Percentiles rank a stretch among this genome's conserved stretches.
Conservation (phyloP, 805 yeast species). For the Ogataea corticis region DNA sequence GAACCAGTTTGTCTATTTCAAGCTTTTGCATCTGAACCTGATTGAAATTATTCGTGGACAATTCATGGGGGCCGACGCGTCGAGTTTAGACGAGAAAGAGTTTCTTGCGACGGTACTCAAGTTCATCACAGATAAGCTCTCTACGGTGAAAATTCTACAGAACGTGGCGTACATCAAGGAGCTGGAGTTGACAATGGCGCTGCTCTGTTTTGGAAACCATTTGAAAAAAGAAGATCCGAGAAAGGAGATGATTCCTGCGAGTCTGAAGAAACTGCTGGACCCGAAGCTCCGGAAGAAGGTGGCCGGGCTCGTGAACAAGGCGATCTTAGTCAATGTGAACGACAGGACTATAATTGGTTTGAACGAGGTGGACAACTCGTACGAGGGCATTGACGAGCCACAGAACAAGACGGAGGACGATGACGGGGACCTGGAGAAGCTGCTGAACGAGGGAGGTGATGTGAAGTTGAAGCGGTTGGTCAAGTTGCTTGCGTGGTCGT, state of each 20-base stretch:
- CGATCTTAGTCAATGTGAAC: conserved; percentile 46
- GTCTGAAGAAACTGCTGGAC: conserved; percentile 56
- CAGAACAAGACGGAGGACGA: conserved; percentile 1
- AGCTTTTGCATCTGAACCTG: conserved; percentile 67
- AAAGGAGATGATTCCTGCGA: conserved; percentile 47
- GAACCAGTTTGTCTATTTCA: conserved; percentile 67
- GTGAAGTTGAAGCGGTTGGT: conserved; percentile 28
- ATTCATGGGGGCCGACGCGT: conserved; percentile 29
- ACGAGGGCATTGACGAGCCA: conserved; percentile 3
- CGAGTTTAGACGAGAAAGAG: conserved; percentile 38
- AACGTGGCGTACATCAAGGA: conserved; percentile 64
- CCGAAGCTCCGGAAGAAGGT: conserved; percentile 62
- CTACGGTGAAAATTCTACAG: conserved; percentile 31
- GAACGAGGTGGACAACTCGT: conserved; percentile 15
- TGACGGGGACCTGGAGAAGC: conserved; percentile 9
- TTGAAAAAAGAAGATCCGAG: conserved; percentile 23
- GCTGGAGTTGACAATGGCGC: conserved; percentile 80
- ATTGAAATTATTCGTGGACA: conserved; percentile 78
- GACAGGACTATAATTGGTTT: conserved; percentile 21
- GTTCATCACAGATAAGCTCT: conserved; percentile 58
- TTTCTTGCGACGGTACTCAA: conserved; percentile 55
- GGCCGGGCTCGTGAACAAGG: conserved; percentile 68
- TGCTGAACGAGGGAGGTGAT: conserved; percentile 14
- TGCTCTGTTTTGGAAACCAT: conserved; percentile 53
- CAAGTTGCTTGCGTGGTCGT: conserved; percentile 31